Percentiles rank a stretch among this genome's conserved stretches.
phyloP scores from a whole-genome alignment of 169 alveolate genomes.

The Plasmodium vivax region DNA sequence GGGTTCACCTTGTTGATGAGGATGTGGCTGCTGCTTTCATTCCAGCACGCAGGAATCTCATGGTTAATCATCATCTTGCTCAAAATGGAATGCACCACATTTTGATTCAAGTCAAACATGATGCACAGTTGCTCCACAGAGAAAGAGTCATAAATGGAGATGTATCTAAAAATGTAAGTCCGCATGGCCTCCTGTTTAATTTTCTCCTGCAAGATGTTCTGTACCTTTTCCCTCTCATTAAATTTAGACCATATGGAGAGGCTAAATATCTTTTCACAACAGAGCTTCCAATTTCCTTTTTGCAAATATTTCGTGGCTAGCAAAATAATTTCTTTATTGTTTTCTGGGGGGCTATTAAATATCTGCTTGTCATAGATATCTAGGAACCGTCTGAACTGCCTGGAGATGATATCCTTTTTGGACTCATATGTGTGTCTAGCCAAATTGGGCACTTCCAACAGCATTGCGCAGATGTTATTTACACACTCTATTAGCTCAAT shows the following conservation, averaged over 20 bases:
- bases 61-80: conserved; percentile 92
- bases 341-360: conserved; percentile 97
- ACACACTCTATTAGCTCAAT: conserved; percentile 94
- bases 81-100: conserved; percentile 88
- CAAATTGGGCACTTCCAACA: conserved; percentile 92
- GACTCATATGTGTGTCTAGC: conserved; percentile 86
- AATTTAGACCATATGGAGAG: conserved; percentile 89
- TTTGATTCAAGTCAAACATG: conserved; percentile 88
- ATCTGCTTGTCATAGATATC: conserved; percentile 94
- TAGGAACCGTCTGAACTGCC: conserved; percentile 93
- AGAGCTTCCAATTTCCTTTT: conserved; percentile 94
- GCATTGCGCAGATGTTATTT: conserved; percentile 94
- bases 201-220: conserved; percentile 86
- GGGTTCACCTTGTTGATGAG: conserved; percentile 91
- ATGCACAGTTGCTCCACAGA: conserved; percentile 88
- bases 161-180: conserved; percentile 92
- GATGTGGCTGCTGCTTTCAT: conserved; percentile 90
- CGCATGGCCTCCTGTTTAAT: conserved; percentile 95
- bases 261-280: conserved; percentile 87
- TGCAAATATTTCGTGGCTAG: conserved; percentile 93
- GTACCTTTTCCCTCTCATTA: conserved; percentile 89
- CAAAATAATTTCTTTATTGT: conserved; percentile 92
- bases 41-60: conserved; percentile 93
- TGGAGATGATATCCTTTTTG: conserved; percentile 82
- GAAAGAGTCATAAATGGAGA: conserved; percentile 88